Evolutionary conservation across 192 early-diverging fungal species (phyloP).

Genomic region (Entomortierella beljakovae): DNA sequence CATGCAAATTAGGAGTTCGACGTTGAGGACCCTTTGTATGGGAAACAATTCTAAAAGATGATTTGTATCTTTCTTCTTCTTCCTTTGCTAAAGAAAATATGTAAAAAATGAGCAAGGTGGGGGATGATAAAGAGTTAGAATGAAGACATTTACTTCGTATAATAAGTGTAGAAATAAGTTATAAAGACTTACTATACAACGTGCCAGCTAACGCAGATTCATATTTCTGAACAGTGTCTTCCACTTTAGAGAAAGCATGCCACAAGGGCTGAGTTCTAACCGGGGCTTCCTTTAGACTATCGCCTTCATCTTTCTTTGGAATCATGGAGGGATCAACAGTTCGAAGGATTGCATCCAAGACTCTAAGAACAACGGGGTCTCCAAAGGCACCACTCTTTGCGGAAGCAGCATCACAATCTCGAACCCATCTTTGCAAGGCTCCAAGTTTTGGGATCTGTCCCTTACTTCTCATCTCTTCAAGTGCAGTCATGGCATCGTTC

Average conservation of each 20-base stretch:
- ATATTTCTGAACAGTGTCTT: conserved; percentile 40
- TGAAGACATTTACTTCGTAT: too few relatives aligned
- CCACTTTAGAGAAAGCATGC: conserved; percentile 50
- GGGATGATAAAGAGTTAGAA: background rate
- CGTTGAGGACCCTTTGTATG: conserved; percentile 68
- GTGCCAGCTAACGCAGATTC: conserved; percentile 33
- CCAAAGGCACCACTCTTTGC: conserved; percentile 53
- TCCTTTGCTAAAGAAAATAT: conserved; percentile 23
- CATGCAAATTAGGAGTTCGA: conserved; percentile 68
- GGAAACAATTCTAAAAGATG: conserved; percentile 61
- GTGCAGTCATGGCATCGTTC: conserved; percentile 61
- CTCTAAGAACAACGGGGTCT: conserved; percentile 62
- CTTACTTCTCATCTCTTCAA: conserved; percentile 65
- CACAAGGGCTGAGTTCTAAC: conserved; percentile 54
- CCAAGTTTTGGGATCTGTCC: conserved; percentile 67
- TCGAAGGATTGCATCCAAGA: conserved; percentile 72
- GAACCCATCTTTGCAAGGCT: conserved; percentile 73
- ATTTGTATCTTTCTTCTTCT: conserved; percentile 38
- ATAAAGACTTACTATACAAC: conserved; percentile 38
- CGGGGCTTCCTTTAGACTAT: conserved; percentile 20
- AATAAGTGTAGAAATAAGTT: background rate
- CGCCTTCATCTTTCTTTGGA: conserved; percentile 19
- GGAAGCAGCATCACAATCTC: conserved; percentile 78
- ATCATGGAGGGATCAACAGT: conserved; percentile 69
- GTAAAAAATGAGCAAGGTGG: background rate